These are phyloP conservation scores for Ceratocystis lukuohia DNA, from an alignment of 2,329 filamentous ascomycete species.

Conservation along the genomic window DNA sequence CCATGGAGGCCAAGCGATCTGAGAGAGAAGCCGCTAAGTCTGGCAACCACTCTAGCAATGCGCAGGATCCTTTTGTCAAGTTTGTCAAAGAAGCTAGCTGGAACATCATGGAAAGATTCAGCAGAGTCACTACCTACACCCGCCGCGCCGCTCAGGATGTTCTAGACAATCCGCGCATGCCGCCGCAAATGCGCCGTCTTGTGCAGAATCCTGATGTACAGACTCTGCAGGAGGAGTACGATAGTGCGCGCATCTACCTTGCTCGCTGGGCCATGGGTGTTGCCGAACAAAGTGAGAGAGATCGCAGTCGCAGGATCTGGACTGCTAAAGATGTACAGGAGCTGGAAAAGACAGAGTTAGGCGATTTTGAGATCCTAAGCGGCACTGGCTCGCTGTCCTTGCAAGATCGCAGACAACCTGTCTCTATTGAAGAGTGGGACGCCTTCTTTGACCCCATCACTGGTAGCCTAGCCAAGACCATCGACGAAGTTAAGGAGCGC, in stretches of 20 bases:
- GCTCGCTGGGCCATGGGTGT: slow-evolving; percentile 98
- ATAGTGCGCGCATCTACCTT: slow-evolving; percentile 86
- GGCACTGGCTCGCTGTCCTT: slow-evolving; percentile 60
- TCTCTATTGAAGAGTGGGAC: slow-evolving; percentile 81
- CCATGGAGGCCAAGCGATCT: slow-evolving; percentile 27
- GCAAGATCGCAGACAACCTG: slow-evolving; percentile 60
- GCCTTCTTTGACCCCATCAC: slow-evolving; percentile 66
- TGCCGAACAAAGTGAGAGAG: slow-evolving; percentile 86
- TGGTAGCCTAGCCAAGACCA: slow-evolving; percentile 63
- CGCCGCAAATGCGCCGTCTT: slow-evolving; percentile 72
- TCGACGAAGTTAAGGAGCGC: slow-evolving; percentile 92
- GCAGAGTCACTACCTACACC: slow-evolving; percentile 93
- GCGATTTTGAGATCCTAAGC: slow-evolving; percentile 89
- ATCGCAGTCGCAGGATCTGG: slow-evolving; percentile 77
- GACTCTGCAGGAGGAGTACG: slow-evolving; percentile 90
- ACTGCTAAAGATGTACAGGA: slow-evolving; percentile 85
- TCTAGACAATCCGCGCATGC: slow-evolving; percentile 78
- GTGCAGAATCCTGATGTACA: slow-evolving; percentile 89
- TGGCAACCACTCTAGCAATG: slow-evolving; percentile 31
- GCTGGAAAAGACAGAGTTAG: slow-evolving; percentile 86
- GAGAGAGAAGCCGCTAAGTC: slow-evolving; percentile 27
- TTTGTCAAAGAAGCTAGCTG: slow-evolving; percentile 89
- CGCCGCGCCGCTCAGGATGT: slow-evolving; percentile 82
- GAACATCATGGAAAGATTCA: slow-evolving; percentile 93
- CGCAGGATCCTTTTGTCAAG: slow-evolving; percentile 88